These are phyloP conservation scores for Elsinoe necatrix DNA, from an alignment of 2,329 filamentous ascomycete genomes.

Conservation along the genomic window DNA sequence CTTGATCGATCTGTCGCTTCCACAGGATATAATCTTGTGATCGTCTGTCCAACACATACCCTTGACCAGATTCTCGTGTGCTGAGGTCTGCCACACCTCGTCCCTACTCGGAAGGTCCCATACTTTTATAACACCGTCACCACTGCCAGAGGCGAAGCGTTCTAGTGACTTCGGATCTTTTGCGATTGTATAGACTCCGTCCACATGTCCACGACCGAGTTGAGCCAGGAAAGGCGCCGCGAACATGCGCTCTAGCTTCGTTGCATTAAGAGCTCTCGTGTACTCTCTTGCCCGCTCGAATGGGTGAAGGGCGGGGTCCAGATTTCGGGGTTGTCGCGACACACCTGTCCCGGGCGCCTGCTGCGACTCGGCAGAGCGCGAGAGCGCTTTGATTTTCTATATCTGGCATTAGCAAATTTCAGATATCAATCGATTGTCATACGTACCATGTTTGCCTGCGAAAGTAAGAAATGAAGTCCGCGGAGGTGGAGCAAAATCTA, in stretches of 20 bases:
- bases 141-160: slow-evolving; percentile 64
- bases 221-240: slow-evolving; percentile 75
- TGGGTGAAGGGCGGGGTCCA: slow-evolving; percentile 79
- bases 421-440: not conserved
- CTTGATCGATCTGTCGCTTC: slow-evolving; percentile 77
- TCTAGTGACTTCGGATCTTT: slow-evolving; percentile 42
- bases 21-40: slow-evolving; percentile 76
- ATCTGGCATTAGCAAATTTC: not conserved
- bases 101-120: slow-evolving; percentile 71
- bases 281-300: slow-evolving; percentile 88
- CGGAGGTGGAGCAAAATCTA: not conserved
- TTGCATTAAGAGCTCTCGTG: slow-evolving; percentile 68
- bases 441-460: slow-evolving; percentile 6
- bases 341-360: slow-evolving; percentile 60
- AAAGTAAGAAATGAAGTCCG: not conserved
- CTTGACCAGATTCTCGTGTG: slow-evolving; percentile 91
- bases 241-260: slow-evolving; percentile 91
- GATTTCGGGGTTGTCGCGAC: slow-evolving; percentile 57
- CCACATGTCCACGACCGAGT: slow-evolving; percentile 82
- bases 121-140: slow-evolving; percentile 89
- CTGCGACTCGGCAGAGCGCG: slow-evolving; percentile 54
- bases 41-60: slow-evolving; percentile 83
- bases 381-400: slow-evolving; percentile 58
- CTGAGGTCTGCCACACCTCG: slow-evolving; percentile 68
- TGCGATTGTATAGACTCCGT: slow-evolving; percentile 54